Evolutionary conservation across 306 rosid species (phyloP).

Genomic region (Macrotyloma uniflorum): DNA sequence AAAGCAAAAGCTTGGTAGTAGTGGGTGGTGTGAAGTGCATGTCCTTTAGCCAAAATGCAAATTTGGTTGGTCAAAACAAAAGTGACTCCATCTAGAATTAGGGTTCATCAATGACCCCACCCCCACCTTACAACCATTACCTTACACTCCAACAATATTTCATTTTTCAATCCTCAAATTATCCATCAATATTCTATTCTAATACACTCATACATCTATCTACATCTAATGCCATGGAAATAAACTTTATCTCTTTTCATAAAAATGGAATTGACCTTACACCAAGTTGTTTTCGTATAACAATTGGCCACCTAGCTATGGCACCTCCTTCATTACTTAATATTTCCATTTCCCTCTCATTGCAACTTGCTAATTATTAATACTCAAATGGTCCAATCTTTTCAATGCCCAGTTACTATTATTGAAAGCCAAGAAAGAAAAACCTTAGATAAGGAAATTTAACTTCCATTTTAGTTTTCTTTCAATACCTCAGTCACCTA

Average conservation of each 20-base stretch:
- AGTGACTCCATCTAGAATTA: not conserved
- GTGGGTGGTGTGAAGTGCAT: constrained; percentile 39
- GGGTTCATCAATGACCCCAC: constrained; percentile 16
- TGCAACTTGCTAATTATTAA: constrained; percentile 19
- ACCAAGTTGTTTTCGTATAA: constrained; percentile 19
- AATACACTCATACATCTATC: constrained; percentile 10
- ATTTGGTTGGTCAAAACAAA: constrained; percentile 36
- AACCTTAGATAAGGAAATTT: not conserved
- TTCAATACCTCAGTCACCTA: constrained; percentile 32
- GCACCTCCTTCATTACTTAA: not conserved
- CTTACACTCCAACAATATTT: not conserved
- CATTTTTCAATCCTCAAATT: not conserved
- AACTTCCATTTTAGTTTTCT: constrained; percentile 22
- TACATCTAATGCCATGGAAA: not conserved
- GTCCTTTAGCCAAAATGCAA: constrained; percentile 34
- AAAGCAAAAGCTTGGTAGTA: constrained; percentile 38
- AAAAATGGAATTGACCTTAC: constrained; percentile 35
- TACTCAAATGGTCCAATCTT: not conserved
- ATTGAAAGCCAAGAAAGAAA: constrained; percentile 12
- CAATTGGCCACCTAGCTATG: not conserved
- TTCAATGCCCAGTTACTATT: not conserved
- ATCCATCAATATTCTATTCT: constrained; percentile 15
- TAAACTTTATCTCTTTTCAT: not conserved
- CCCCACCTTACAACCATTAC: no score
- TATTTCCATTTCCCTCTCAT: not conserved